A percentile compares a stretch with the other conserved stretches of the same genome.
Evolutionary conservation across 2,329 filamentous ascomycete genomes (phyloP).

Genomic region (Trichoderma aggressivum): DNA sequence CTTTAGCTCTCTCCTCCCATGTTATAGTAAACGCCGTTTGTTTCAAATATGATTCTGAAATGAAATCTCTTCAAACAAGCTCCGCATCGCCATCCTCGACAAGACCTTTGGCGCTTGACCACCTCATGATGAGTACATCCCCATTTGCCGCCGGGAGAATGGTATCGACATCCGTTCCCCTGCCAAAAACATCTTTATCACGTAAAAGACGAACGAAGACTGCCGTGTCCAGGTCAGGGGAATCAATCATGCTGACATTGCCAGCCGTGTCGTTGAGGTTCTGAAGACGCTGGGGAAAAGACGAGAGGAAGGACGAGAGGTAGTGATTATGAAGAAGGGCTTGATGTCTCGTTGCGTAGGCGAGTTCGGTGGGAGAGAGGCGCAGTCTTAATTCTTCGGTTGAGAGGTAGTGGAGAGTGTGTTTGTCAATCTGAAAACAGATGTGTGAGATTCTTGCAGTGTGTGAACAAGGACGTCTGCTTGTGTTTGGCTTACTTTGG

Average conservation of each 20-base stretch:
- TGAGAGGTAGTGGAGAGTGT: constrained; percentile 70
- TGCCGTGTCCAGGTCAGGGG: constrained; percentile 75
- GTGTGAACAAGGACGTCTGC: not conserved
- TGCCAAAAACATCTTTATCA: constrained; percentile 56
- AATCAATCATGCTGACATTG: constrained; percentile 88
- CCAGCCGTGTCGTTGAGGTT: constrained; percentile 87
- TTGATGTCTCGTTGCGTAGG: constrained; percentile 83
- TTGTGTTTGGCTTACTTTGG: constrained; percentile 61
- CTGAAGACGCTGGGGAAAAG: constrained; percentile 76
- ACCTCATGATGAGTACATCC: constrained; percentile 66
- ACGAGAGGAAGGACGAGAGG: constrained; percentile 74
- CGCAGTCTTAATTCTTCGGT: constrained; percentile 51
- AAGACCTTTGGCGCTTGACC: constrained; percentile 67
- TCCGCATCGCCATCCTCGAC: constrained; percentile 56
- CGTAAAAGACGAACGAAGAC: constrained; percentile 77
- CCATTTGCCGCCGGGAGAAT: constrained; percentile 56
- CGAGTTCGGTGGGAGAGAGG: constrained; percentile 74
- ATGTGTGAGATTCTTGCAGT: not conserved
- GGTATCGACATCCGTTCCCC: constrained; percentile 62
- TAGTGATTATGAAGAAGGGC: constrained; percentile 82
- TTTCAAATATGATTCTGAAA: not conserved
- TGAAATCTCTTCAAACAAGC: constrained; percentile 45
- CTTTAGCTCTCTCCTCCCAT: not conserved
- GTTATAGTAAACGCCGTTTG: not conserved
- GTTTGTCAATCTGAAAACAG: constrained; percentile 63